phyloP scores from a whole-genome alignment of 2,329 filamentous ascomycete genomes.

The Fusarium haematococcum region DNA sequence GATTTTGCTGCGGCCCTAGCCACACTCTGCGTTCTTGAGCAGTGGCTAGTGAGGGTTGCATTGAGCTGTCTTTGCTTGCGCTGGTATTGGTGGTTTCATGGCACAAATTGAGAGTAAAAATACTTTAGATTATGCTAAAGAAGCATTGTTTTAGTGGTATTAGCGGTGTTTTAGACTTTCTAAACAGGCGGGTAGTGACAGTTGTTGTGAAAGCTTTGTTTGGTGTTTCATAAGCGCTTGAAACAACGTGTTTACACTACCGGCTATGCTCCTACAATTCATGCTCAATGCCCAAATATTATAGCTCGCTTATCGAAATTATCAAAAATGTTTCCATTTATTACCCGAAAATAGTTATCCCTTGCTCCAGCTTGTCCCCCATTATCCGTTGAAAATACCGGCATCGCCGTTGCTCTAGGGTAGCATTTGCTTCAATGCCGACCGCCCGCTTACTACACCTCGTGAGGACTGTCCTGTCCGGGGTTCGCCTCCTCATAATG shows the following conservation, averaged over 20 bases:
- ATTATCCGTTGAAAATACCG: not conserved
- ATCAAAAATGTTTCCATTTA: not conserved
- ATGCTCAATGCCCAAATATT: not conserved
- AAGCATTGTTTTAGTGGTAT: not conserved
- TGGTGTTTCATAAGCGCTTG: not conserved
- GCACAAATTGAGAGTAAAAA: too few species aligned
- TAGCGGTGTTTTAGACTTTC: not conserved
- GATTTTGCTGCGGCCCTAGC: not conserved
- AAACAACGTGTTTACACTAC: not conserved
- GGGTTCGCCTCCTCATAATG: slow-evolving; percentile 61
- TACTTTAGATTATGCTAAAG: not conserved
- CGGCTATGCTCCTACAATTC: not conserved
- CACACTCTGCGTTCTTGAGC: not conserved
- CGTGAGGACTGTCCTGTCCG: slow-evolving; percentile 49
- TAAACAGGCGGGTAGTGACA: not conserved
- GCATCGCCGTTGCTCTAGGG: not conserved
- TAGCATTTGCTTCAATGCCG: not conserved
- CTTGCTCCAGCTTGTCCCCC: not conserved
- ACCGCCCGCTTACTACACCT: not conserved
- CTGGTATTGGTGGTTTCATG: not conserved
- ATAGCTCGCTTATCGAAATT: not conserved
- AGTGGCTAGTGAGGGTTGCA: not conserved
- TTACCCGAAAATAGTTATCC: not conserved
- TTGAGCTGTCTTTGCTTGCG: too few species aligned
- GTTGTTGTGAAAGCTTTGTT: not conserved